Evolutionary conservation across 2,329 filamentous ascomycete species (phyloP).

Genomic region (Botrytis squamosa): DNA sequence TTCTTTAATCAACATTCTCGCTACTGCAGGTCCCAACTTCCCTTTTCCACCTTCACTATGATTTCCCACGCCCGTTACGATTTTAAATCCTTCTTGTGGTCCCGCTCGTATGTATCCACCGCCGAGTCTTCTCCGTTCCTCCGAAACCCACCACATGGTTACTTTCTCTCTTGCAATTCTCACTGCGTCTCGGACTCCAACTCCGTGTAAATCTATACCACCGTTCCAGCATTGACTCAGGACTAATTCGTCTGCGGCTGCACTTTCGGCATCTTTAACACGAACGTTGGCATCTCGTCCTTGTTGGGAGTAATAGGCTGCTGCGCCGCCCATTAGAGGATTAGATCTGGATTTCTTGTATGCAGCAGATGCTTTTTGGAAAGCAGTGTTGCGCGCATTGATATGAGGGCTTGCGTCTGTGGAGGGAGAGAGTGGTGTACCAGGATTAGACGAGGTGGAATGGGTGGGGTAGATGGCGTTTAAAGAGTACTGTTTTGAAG

Average conservation of each 20-base stretch:
- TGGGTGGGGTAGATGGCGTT: slow-evolving; percentile 21
- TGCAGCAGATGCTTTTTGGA: slow-evolving; percentile 56
- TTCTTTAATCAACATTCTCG: slow-evolving; percentile 68
- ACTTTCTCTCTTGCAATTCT: slow-evolving; percentile 70
- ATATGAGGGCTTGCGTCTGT: slow-evolving; percentile 22
- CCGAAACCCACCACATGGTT: slow-evolving; percentile 75
- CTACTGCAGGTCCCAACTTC: slow-evolving; percentile 76
- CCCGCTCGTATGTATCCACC: slow-evolving; percentile 38
- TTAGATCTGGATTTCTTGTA: slow-evolving; percentile 66
- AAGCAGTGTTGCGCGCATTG: slow-evolving; percentile 43
- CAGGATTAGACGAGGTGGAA: neutral
- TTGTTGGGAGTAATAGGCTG: slow-evolving; percentile 71
- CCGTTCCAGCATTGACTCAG: slow-evolving; percentile 60
- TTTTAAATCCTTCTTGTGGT: slow-evolving; percentile 56
- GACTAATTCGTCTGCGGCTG: slow-evolving; percentile 69
- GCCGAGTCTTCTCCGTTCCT: slow-evolving; percentile 36
- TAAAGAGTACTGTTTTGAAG: slow-evolving; percentile 16
- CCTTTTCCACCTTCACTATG: slow-evolving; percentile 78
- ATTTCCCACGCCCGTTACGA: slow-evolving; percentile 78
- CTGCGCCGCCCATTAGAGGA: slow-evolving; percentile 71
- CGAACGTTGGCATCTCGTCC: slow-evolving; percentile 62
- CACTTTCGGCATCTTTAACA: slow-evolving; percentile 58
- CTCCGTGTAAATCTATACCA: slow-evolving; percentile 77
- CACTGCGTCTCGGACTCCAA: slow-evolving; percentile 76
- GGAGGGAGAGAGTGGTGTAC: neutral